Evolutionary conservation across 805 yeast genomes (phyloP).

Genomic region (Saccharomyces kudriavzevii): DNA sequence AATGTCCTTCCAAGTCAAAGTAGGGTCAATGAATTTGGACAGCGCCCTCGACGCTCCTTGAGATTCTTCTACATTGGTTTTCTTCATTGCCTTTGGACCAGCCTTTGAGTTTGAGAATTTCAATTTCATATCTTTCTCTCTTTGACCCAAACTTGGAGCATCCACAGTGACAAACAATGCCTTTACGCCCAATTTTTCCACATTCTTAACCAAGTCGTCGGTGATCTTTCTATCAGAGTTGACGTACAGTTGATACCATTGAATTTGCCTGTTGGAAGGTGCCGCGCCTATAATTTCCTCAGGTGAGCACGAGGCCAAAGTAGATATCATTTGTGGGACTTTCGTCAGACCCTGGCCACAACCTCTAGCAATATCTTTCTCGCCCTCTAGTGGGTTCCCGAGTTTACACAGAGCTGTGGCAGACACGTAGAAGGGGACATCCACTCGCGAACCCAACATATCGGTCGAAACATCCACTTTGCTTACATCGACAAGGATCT

Average conservation of each 20-base stretch:
- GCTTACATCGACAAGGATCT: slow-evolving; percentile 72
- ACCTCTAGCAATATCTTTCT: slow-evolving; percentile 75
- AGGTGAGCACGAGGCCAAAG: slow-evolving; percentile 79
- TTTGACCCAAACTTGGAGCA: slow-evolving; percentile 84
- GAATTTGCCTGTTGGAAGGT: slow-evolving; percentile 51
- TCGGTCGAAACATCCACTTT: slow-evolving; percentile 60
- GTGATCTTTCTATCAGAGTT: slow-evolving; percentile 67
- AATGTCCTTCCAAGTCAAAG: slow-evolving; percentile 58
- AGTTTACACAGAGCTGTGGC: slow-evolving; percentile 90
- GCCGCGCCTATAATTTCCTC: slow-evolving; percentile 77
- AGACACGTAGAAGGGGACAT: slow-evolving; percentile 78
- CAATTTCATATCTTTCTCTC: slow-evolving; percentile 78
- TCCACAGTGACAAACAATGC: slow-evolving; percentile 87
- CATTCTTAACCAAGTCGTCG: slow-evolving; percentile 53
- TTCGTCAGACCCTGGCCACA: slow-evolving; percentile 62
- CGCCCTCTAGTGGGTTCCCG: slow-evolving; percentile 86
- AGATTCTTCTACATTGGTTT: slow-evolving; percentile 39
- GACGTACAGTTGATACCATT: slow-evolving; percentile 86
- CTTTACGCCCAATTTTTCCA: slow-evolving; percentile 64
- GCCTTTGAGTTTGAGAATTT: slow-evolving; percentile 38
- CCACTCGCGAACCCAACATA: slow-evolving; percentile 62
- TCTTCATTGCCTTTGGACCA: slow-evolving; percentile 36
- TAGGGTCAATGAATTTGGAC: slow-evolving; percentile 73
- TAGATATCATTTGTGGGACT: slow-evolving; percentile 77
- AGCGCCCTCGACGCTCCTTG: slow-evolving; percentile 86